These are phyloP conservation scores for Penicillium sp. DNA, from an alignment of 2,329 filamentous ascomycete species.

Conservation along the genomic window DNA sequence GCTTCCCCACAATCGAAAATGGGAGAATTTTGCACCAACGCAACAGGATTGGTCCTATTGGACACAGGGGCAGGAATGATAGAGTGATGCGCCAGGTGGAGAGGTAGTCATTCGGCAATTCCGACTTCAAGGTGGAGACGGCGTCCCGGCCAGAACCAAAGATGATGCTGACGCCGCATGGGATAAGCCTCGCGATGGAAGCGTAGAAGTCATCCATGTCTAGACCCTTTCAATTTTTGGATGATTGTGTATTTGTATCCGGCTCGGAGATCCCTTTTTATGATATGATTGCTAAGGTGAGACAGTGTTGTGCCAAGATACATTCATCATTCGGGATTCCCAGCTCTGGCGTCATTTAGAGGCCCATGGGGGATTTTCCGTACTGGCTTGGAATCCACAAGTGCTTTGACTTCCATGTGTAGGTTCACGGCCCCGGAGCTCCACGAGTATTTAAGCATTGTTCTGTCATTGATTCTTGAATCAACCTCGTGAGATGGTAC, in stretches of 20 bases:
- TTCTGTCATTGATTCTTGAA: background rate
- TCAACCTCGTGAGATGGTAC: background rate
- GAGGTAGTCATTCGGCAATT: background rate
- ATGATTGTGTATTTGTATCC: background rate
- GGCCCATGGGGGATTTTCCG: background rate
- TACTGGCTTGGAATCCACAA: background rate
- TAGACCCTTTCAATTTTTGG: background rate
- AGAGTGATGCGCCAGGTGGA: background rate
- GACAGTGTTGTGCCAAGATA: background rate
- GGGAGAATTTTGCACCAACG: background rate
- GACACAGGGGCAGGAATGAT: background rate
- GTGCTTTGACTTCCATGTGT: background rate
- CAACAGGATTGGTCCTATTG: background rate
- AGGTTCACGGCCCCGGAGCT: background rate
- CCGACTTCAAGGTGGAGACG: background rate
- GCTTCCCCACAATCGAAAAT: slow-evolving; percentile 6
- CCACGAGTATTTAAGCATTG: background rate
- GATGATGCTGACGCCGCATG: background rate
- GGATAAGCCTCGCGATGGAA: background rate
- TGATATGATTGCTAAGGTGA: background rate
- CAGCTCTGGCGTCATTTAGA: background rate
- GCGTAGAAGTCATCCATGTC: background rate
- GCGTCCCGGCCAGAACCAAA: background rate
- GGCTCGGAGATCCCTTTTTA: background rate
- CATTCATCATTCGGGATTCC: background rate